These are phyloP conservation scores for Recurvomyces mirabilis DNA, from an alignment of 495 filamentous ascomycete genomes.

Conservation along the genomic window DNA sequence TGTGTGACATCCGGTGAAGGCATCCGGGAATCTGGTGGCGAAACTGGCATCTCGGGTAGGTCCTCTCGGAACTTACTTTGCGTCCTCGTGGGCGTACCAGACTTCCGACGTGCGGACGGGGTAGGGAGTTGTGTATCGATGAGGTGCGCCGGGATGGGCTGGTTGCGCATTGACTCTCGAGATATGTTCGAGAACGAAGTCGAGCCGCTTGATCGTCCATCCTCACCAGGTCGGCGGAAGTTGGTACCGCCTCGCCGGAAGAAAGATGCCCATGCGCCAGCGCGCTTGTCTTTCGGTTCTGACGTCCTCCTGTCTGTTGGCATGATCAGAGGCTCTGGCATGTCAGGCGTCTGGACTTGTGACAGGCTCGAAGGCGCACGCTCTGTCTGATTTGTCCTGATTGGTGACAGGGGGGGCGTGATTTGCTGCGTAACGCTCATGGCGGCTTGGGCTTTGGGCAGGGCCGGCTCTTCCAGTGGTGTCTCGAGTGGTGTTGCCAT, in stretches of 20 bases:
- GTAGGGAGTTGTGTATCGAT: conserved; percentile 29
- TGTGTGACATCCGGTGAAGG: conserved; percentile 52
- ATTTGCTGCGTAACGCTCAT: conserved; percentile 44
- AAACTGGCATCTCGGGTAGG: conserved; percentile 71
- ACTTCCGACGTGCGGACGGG: conserved; percentile 26
- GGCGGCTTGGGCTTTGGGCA: too few relatives aligned
- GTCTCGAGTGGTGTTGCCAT: conserved; percentile 33
- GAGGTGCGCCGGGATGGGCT: conserved; percentile 35
- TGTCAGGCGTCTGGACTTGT: conserved; percentile 7
- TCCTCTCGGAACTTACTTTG: conserved; percentile 92
- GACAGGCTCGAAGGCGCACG: conserved; percentile 5
- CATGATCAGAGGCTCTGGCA: conserved; percentile 1
- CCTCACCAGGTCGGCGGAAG: conserved; percentile 43
- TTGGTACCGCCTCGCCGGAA: conserved; percentile 55
- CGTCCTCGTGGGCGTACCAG: conserved; percentile 56
- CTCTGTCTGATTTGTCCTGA: conserved; percentile 22
- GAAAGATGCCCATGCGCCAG: conserved; percentile 53
- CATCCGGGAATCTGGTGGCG: conserved; percentile 67
- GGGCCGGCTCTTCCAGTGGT: conserved; percentile 36
- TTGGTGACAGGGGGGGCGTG: conserved; percentile 45
- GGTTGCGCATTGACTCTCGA: conserved; percentile 58
- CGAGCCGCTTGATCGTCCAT: conserved; percentile 39
- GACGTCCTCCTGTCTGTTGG: conserved; percentile 36
- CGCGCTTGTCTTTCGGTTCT: conserved; percentile 25
- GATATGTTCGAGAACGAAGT: conserved; percentile 66